Percentiles rank a stretch among this genome's conserved stretches.
Evolutionary conservation across 805 yeast genomes (phyloP).

Genomic region (Ogataea populi-albae): DNA sequence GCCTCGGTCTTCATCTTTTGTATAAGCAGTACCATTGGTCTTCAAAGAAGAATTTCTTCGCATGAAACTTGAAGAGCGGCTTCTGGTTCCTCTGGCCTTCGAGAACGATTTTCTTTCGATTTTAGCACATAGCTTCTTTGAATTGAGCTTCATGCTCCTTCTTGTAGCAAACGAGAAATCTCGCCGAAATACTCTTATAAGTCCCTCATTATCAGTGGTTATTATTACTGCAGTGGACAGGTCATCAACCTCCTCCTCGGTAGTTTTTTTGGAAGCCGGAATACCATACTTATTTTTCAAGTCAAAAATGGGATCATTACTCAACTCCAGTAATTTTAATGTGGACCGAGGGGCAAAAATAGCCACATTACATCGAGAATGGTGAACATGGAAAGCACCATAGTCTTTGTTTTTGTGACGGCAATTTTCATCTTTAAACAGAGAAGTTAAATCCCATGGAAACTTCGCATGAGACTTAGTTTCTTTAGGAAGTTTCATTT

Average conservation of each 20-base stretch:
- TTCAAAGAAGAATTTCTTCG: slow-evolving; percentile 5
- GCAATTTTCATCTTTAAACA: slow-evolving; percentile 35
- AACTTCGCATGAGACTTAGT: slow-evolving; percentile 33
- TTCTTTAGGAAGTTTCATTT: slow-evolving; percentile 4
- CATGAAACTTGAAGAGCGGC: slow-evolving; percentile 14
- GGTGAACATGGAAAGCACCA: slow-evolving; percentile 75
- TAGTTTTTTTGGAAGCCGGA: slow-evolving; percentile 9
- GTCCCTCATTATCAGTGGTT: slow-evolving; percentile 72
- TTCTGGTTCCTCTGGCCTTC: slow-evolving; percentile 14
- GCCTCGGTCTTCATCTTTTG: slow-evolving; percentile 13
- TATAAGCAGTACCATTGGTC: neutral
- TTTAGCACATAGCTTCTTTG: slow-evolving; percentile 14
- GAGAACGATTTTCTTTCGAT: slow-evolving; percentile 14
- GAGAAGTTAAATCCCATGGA: slow-evolving; percentile 33
- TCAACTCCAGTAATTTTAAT: slow-evolving; percentile 57
- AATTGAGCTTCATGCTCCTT: slow-evolving; percentile 19
- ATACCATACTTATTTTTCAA: slow-evolving; percentile 31
- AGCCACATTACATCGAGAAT: slow-evolving; percentile 70
- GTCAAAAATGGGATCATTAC: slow-evolving; percentile 80
- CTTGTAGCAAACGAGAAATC: slow-evolving; percentile 60
- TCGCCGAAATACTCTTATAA: slow-evolving; percentile 73
- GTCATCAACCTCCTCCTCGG: slow-evolving; percentile 32
- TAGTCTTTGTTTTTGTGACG: slow-evolving; percentile 55
- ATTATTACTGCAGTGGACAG: slow-evolving; percentile 52
- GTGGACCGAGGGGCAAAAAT: slow-evolving; percentile 74